Evolutionary conservation across 2,329 filamentous ascomycete species (phyloP), one percentile per base, ranked within the genome.

Genomic region (Fusarium sp.): DNA sequence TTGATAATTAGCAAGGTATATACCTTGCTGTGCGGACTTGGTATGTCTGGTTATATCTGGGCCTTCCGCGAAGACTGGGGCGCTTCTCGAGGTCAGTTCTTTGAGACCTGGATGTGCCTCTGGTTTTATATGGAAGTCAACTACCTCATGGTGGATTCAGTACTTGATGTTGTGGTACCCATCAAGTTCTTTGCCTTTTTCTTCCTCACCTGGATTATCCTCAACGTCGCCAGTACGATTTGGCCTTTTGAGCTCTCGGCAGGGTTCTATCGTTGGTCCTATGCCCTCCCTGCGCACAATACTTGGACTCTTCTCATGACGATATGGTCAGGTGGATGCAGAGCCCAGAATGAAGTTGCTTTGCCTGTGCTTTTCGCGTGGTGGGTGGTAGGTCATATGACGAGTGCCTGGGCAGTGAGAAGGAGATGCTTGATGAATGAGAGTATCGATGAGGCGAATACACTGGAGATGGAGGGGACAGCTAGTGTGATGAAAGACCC

Each of bases 181-280:
- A 60, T 65, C 22, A 33, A 52, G 8, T 65, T 56, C 37, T 65
- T 56, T 9, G 54, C 66, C 6, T 68, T 68, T n/a, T 68, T 68
- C 18, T 45, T 68, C 16, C 60, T 68, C 22, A 68, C 62, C 2
- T 68, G 66, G 66, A 65, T 68, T 7, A 68, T 68, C 43, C 60
- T 56, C 20, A 68, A 68, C 6, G 66, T 68, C 9, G 62, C 66
- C 4, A 61, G 62, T 31, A 56, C 62, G 3, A 56, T 68, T 2
- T 65, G 60, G 18, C 66, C 66, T 5, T 65, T 60, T 20, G 66
- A 68, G 33, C 50, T 68, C 14, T 61, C 59, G 22, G 54, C 66
- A 2, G 62, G 29, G 1, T 68, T 45, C 35, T 68, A 68, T 18
- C 39, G 66, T 8, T 31, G 27, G 27, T 27, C 27, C 11, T 56